These are phyloP conservation scores for Aspergillus costaricaensis DNA, from an alignment of 2,329 filamentous ascomycete species.

Conservation along the genomic window DNA sequence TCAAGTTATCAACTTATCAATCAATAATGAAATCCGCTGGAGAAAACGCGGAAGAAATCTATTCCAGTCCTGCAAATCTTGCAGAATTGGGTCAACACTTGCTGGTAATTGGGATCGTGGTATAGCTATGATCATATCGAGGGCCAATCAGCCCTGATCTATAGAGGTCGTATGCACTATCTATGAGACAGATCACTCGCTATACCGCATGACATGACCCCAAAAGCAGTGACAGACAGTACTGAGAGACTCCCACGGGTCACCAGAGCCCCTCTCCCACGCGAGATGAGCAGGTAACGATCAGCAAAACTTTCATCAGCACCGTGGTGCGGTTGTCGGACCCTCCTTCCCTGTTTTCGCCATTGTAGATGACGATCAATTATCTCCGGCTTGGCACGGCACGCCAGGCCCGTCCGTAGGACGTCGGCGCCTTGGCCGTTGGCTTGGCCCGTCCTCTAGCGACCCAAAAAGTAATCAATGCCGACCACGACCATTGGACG, in stretches of 20 bases:
- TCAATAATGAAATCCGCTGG: background rate
- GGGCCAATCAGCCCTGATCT: background rate
- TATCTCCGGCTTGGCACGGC: constrained; percentile 1
- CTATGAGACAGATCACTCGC: no score
- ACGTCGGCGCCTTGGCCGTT: background rate
- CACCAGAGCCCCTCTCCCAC: background rate
- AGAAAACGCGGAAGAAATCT: background rate
- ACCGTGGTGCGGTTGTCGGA: background rate
- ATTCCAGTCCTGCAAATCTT: background rate
- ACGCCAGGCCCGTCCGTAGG: background rate
- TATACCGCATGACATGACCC: no score
- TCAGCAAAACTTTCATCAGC: background rate
- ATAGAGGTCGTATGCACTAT: no score
- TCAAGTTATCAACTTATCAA: constrained; percentile 1
- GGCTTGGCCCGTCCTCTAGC: background rate
- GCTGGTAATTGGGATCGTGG: background rate
- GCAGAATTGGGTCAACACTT: background rate
- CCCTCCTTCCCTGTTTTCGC: background rate
- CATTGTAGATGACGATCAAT: background rate
- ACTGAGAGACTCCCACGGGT: no score
- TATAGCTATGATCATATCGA: background rate
- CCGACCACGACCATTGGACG: background rate
- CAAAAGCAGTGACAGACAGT: no score
- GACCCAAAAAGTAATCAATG: background rate
- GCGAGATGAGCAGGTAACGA: background rate